Conservation (phyloP, 2,329 filamentous ascomycete genomes). For the Phaeoacremonium minimum region DNA sequence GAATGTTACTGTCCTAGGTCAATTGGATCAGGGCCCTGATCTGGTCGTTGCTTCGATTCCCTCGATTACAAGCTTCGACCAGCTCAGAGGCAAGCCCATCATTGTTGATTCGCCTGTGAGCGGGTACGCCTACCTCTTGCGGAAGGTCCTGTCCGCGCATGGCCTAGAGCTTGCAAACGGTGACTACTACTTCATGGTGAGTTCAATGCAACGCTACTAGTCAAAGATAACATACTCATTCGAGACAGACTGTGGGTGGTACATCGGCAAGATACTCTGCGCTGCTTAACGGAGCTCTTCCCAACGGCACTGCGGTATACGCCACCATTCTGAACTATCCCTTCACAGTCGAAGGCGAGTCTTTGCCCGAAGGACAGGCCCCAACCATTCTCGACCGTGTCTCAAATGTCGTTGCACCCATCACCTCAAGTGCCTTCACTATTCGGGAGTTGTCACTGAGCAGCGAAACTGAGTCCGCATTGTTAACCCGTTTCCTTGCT, state of each 20-base stretch:
- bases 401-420: slow-evolving; percentile 16
- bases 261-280: slow-evolving; percentile 19
- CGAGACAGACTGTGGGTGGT: slow-evolving; percentile 16
- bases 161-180: slow-evolving; percentile 5
- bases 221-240: too few relatives aligned
- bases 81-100: slow-evolving; percentile 18
- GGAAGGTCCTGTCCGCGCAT: slow-evolving; percentile 4
- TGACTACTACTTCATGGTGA: slow-evolving; percentile 8
- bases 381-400: slow-evolving; percentile 18
- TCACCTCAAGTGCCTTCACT: slow-evolving; percentile 17
- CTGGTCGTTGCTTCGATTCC: slow-evolving; percentile 19
- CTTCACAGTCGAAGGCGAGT: slow-evolving; percentile 16
- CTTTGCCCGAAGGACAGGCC: slow-evolving; percentile 8
- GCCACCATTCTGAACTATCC: slow-evolving; percentile 23
- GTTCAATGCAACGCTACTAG: too few relatives aligned
- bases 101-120: slow-evolving; percentile 21
- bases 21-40: slow-evolving; percentile 23
- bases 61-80: slow-evolving; percentile 16
- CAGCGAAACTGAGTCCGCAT: slow-evolving; percentile 5
- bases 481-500: slow-evolving; percentile 16
- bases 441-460: slow-evolving; percentile 9
- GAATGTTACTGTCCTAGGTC: slow-evolving; percentile 20
- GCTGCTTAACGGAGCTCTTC: slow-evolving; percentile 15
- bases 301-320: slow-evolving; percentile 19
- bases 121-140: slow-evolving; percentile 20